phyloP scores from a whole-genome alignment of 805 yeast genomes.

The Kodamaea jinghongensis region DNA sequence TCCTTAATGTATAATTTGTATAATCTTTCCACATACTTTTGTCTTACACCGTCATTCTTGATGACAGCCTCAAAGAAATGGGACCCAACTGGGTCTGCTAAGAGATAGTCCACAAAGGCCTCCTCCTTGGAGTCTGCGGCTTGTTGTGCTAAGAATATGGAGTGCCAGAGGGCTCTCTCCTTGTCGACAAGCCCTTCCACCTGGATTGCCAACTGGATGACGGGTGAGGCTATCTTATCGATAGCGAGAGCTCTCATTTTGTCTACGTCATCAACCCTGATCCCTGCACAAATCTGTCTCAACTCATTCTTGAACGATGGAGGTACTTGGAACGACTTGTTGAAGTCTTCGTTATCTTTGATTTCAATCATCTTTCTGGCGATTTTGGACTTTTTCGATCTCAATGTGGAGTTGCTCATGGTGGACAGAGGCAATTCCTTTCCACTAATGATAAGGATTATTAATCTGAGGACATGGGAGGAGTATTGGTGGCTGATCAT shows the following conservation, averaged over 20 bases:
- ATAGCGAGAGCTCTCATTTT: constrained; percentile 69
- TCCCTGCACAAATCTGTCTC: constrained; percentile 41
- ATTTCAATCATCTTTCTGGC: constrained; percentile 94
- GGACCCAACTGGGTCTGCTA: constrained; percentile 89
- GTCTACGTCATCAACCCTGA: constrained; percentile 30
- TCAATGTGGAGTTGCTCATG: constrained; percentile 63
- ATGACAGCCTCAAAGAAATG: constrained; percentile 81
- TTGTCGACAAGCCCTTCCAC: constrained; percentile 79
- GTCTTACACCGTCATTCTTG: constrained; percentile 56
- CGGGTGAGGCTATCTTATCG: constrained; percentile 84
- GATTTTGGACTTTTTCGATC: constrained; percentile 80
- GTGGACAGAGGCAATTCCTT: constrained; percentile 73
- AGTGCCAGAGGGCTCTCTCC: constrained; percentile 68
- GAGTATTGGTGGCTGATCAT: constrained; percentile 79
- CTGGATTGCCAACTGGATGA: constrained; percentile 71
- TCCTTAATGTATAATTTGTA: constrained; percentile 70
- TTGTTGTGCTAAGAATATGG: constrained; percentile 52
- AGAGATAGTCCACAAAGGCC: constrained; percentile 76
- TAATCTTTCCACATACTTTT: constrained; percentile 67
- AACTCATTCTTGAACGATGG: constrained; percentile 61
- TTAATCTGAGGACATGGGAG: constrained; percentile 78
- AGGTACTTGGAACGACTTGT: constrained; percentile 67
- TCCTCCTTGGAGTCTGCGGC: constrained; percentile 61
- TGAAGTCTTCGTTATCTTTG: constrained; percentile 71
- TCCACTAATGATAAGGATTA: constrained; percentile 72